Conservation (phyloP, 495 filamentous ascomycete species). For the Hyaloscypha finlandica region DNA sequence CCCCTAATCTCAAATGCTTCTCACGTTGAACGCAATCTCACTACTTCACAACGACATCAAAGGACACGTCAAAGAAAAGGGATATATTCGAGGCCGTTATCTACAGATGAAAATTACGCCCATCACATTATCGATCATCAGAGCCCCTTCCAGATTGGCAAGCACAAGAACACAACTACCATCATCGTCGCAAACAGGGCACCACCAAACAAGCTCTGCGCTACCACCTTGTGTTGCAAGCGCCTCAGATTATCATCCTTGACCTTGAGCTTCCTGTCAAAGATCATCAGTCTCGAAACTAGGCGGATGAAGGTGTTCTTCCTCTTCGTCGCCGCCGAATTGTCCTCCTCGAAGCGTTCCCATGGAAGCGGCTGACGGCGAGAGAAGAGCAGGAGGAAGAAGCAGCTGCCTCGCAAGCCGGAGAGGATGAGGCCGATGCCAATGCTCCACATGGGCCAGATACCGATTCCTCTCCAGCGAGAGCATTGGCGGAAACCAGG, state of each 20-base stretch:
- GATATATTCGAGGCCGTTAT: background rate
- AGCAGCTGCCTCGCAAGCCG: slow-evolving; percentile 43
- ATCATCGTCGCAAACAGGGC: slow-evolving; percentile 38
- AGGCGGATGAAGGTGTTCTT: slow-evolving; percentile 27
- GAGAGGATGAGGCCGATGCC: slow-evolving; percentile 40
- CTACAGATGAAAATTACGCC: background rate
- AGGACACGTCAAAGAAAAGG: too few species aligned
- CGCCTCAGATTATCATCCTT: slow-evolving; percentile 41
- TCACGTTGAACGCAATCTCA: background rate
- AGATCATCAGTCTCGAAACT: slow-evolving; percentile 44
- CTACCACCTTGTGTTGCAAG: slow-evolving; percentile 43
- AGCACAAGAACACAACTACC: slow-evolving; percentile 40
- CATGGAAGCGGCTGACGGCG: slow-evolving; percentile 42
- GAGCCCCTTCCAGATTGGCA: slow-evolving; percentile 39
- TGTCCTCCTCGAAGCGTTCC: slow-evolving; percentile 42
- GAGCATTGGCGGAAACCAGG: slow-evolving; percentile 33
- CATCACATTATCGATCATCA: background rate
- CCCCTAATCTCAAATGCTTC: background rate
- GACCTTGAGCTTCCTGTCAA: slow-evolving; percentile 43
- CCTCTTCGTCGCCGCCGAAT: slow-evolving; percentile 11
- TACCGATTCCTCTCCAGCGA: slow-evolving; percentile 40
- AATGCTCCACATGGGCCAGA: slow-evolving; percentile 45
- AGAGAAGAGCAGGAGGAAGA: slow-evolving; percentile 46
- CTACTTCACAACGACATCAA: background rate
- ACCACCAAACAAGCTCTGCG: slow-evolving; percentile 43